A percentile compares a stretch with the other conserved stretches of the same genome.
These are phyloP conservation scores for Prunus salicina DNA, from an alignment of 306 rosid species.

Conservation along the genomic window DNA sequence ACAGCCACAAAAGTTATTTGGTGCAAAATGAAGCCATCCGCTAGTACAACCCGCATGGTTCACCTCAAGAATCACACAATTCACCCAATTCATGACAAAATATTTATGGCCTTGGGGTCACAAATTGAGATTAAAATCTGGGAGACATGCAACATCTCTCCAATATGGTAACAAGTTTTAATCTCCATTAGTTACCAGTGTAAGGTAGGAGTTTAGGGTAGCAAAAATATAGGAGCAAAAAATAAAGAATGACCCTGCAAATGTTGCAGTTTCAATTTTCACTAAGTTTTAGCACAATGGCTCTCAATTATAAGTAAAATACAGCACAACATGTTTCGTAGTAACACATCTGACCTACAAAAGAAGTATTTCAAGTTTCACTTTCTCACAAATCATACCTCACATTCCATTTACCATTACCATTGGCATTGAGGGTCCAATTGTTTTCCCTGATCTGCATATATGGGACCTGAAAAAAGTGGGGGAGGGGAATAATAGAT, in stretches of 20 bases:
- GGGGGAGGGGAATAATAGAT: constrained; percentile 4
- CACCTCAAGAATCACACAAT: background rate
- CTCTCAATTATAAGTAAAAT: constrained; percentile 24
- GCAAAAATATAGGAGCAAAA: background rate
- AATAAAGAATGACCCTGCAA: background rate
- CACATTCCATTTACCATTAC: constrained; percentile 88
- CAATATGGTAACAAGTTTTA: background rate
- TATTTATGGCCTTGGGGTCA: background rate
- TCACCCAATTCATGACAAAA: background rate
- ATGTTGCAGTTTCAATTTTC: background rate
- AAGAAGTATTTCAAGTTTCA: constrained; percentile 17
- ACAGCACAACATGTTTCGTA: constrained; percentile 12
- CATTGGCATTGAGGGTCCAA: constrained; percentile 78
- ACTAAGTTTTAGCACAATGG: constrained; percentile 6
- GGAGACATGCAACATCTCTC: background rate
- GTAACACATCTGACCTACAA: constrained; percentile 21
- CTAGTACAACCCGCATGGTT: background rate
- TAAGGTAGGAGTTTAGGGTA: background rate
- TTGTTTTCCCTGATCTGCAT: constrained; percentile 96
- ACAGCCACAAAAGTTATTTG: too few relatives aligned
- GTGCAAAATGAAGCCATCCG: too few relatives aligned
- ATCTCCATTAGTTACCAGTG: background rate
- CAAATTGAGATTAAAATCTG: background rate
- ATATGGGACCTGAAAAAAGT: constrained; percentile 70
- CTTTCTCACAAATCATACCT: constrained; percentile 72